phyloP scores from a whole-genome alignment of 2,329 filamentous ascomycete genomes.

The Fusarium equiseti region DNA sequence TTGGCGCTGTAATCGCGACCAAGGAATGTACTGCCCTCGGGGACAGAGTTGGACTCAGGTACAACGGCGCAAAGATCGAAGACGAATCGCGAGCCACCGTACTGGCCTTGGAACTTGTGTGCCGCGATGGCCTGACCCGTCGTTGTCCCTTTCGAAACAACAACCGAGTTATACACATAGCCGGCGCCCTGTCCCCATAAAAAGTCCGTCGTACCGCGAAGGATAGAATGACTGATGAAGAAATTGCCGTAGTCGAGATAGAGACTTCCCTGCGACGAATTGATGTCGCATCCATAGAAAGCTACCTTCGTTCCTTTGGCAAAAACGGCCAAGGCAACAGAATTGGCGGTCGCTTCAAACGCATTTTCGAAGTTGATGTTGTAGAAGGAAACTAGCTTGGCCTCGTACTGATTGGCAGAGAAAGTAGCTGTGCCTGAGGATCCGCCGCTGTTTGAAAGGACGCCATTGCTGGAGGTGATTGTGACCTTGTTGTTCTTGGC shows the following conservation, averaged over 20 bases:
- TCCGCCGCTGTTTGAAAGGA: slow-evolving; percentile 29
- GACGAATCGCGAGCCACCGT: slow-evolving; percentile 54
- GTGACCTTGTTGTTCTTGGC: slow-evolving; percentile 71
- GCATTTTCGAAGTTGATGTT: slow-evolving; percentile 50
- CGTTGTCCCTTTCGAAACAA: slow-evolving; percentile 25
- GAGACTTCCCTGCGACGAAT: slow-evolving; percentile 38
- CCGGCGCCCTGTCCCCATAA: slow-evolving; percentile 43
- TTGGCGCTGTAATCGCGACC: slow-evolving; percentile 47
- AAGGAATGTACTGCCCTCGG: slow-evolving; percentile 45
- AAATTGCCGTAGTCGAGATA: slow-evolving; percentile 43
- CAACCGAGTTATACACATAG: slow-evolving; percentile 43
- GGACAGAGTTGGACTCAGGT: slow-evolving; percentile 44
- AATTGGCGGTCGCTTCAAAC: slow-evolving; percentile 27
- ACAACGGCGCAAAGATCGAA: slow-evolving; percentile 57
- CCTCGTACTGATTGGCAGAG: slow-evolving; percentile 46
- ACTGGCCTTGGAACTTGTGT: slow-evolving; percentile 45
- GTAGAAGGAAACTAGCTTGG: slow-evolving; percentile 47
- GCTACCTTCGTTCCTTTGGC: slow-evolving; percentile 54
- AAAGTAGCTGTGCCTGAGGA: slow-evolving; percentile 44
- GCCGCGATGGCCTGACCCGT: slow-evolving; percentile 47
- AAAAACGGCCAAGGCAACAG: slow-evolving; percentile 43
- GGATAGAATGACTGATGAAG: slow-evolving; percentile 38
- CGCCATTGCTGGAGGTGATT: slow-evolving; percentile 46
- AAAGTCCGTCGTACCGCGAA: slow-evolving; percentile 41
- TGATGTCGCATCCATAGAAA: slow-evolving; percentile 55